phyloP scores from a whole-genome alignment of 2,329 filamentous ascomycete genomes.

The Colletotrichum coccodes region DNA sequence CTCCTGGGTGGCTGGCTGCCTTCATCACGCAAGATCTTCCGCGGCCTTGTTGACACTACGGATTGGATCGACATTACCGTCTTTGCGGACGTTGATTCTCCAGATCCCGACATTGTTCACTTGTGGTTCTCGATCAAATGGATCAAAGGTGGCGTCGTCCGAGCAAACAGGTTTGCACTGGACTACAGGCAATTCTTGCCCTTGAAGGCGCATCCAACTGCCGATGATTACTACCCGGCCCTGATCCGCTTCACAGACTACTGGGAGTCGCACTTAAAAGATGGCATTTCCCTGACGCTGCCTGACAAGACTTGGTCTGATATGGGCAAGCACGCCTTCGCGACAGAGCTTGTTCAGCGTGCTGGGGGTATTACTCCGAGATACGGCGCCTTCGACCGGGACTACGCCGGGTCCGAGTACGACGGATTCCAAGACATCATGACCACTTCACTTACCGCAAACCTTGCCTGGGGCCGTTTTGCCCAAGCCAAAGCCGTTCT shows the following conservation, averaged over 20 bases:
- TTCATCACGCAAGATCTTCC: conserved; percentile 11
- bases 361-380: conserved; percentile 2
- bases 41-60: not conserved
- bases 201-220: conserved; percentile 4
- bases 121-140: conserved; percentile 3
- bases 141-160: conserved; percentile 4
- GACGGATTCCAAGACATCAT: conserved; percentile 18
- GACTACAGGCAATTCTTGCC: conserved; percentile 12
- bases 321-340: conserved; percentile 15
- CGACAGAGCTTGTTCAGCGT: conserved; percentile 8
- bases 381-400: conserved; percentile 15
- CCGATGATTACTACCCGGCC: conserved; percentile 12
- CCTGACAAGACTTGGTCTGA: not conserved
- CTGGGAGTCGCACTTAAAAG: not conserved
- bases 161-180: not conserved
- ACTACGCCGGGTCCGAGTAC: conserved; percentile 8
- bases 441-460: not conserved
- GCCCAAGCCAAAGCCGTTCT: not conserved
- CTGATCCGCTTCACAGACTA: conserved; percentile 14
- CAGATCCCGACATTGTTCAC: conserved; percentile 4
- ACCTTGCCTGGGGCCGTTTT: conserved; percentile 10
- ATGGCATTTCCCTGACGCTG: not conserved
- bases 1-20: conserved; percentile 7
- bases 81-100: conserved; percentile 17
- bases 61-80: conserved; percentile 10